A percentile compares a stretch with the other conserved stretches of the same genome.
These are phyloP conservation scores for Patellaria atrata DNA, from an alignment of 495 filamentous ascomycete genomes.

Conservation along the genomic window DNA sequence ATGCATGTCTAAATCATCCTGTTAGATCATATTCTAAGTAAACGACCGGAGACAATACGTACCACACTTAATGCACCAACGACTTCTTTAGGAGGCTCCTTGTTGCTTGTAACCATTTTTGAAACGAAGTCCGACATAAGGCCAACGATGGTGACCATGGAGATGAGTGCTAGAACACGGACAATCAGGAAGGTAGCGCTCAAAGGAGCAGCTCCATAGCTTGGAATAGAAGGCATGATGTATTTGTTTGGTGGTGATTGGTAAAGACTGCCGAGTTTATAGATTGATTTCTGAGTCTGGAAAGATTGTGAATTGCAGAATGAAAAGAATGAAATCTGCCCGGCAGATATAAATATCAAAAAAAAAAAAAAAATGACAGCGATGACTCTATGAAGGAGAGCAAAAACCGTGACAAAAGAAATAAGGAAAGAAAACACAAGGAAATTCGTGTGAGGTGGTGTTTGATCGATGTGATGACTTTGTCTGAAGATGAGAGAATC, in stretches of 20 bases:
- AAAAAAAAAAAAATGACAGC: slow-evolving; percentile 5
- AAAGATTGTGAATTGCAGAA: slow-evolving; percentile 11
- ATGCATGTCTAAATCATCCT: slow-evolving; percentile 46
- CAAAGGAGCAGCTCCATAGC: slow-evolving; percentile 51
- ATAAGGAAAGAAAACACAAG: slow-evolving; percentile 15
- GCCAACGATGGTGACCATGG: slow-evolving; percentile 66
- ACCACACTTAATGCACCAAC: slow-evolving; percentile 69
- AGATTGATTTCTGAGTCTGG: slow-evolving; percentile 5
- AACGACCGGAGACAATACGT: slow-evolving; percentile 26
- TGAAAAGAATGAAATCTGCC: slow-evolving; percentile 16
- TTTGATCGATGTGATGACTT: slow-evolving; percentile 13
- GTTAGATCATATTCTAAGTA: slow-evolving; percentile 5
- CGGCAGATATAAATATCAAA: slow-evolving; percentile 13
- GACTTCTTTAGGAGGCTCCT: slow-evolving; percentile 52
- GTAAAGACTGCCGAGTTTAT: slow-evolving; percentile 2
- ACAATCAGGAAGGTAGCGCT: slow-evolving; percentile 63
- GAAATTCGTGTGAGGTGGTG: slow-evolving; percentile 17
- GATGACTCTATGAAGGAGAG: slow-evolving; percentile 13
- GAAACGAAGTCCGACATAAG: slow-evolving; percentile 71
- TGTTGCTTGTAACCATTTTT: slow-evolving; percentile 49
- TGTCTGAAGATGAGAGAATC: slow-evolving; percentile 12
- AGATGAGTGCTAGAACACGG: slow-evolving; percentile 53
- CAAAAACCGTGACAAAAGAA: slow-evolving; percentile 17
- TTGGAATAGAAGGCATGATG: slow-evolving; percentile 36
- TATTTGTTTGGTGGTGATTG: slow-evolving; percentile 2